Evolutionary conservation across 805 yeast species (phyloP).

Genomic region (Yamadazyma kitorensis): DNA sequence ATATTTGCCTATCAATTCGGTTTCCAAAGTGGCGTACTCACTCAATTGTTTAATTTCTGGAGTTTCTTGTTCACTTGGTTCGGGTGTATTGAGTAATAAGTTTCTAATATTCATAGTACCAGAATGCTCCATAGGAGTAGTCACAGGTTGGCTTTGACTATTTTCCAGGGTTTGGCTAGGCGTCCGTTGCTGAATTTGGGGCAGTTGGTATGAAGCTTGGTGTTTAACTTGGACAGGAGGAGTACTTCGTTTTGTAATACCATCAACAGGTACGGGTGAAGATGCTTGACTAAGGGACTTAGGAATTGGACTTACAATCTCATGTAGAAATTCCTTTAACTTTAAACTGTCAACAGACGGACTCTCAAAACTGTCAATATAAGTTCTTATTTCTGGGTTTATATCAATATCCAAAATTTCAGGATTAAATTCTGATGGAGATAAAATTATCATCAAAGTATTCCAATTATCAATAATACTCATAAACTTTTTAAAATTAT

Average conservation of each 20-base stretch:
- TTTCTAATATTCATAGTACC: too few relatives aligned
- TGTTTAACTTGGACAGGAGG: too few relatives aligned
- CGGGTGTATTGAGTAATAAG: slow-evolving; percentile 3
- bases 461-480: slow-evolving; percentile 41
- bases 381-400: slow-evolving; percentile 21
- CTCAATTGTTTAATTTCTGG: slow-evolving; percentile 1
- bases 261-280: too few relatives aligned
- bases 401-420: slow-evolving; percentile 14
- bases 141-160: too few relatives aligned
- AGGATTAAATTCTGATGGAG: slow-evolving; percentile 19
- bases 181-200: too few relatives aligned
- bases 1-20: not conserved
- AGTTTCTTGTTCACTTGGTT: too few relatives aligned
- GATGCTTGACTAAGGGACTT: too few relatives aligned
- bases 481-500: slow-evolving; percentile 37
- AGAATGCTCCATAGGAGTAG: too few relatives aligned
- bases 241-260: too few relatives aligned
- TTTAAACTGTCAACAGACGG: slow-evolving; percentile 1
- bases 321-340: slow-evolving; percentile 3
- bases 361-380: slow-evolving; percentile 2
- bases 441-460: slow-evolving; percentile 32
- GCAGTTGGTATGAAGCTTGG: too few relatives aligned
- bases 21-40: not conserved
- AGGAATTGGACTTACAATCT: too few relatives aligned
- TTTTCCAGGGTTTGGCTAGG: too few relatives aligned